Evolutionary conservation across 116 monocot genomes (phyloP), one percentile per base, ranked within the genome.

Genomic region (Posidonia oceanica): DNA sequence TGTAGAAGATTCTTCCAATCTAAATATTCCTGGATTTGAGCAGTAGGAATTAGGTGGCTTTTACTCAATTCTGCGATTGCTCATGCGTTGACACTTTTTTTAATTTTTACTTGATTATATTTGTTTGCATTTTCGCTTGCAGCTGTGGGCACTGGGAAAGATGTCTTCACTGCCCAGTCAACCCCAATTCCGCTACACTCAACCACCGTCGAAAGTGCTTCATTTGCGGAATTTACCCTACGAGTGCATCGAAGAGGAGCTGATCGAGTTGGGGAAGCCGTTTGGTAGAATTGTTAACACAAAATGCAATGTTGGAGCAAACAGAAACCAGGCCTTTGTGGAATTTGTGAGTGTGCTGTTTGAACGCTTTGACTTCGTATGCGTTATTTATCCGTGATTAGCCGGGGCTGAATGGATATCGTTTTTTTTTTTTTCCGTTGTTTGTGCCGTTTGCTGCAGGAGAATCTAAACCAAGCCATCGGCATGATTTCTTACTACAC

Each of bases 401-500:
- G 48, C 11, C 7, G 7, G 7, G 12, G 48, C 48, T 48, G 48
- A 48, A 48, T 48, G 48, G 6, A 48, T 10, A 48, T 48, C 1
- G 48, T 12, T 48, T 48, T 48, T 12, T 48, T 48, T 48, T 12
- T 48, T 48, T 12, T 10, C 5, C 8, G 11, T 7, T 48, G 48
- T 48, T 12, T 48, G 48, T 48, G 48, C 11, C 44, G 8, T 39
- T n/a, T 67, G 2, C 14, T 48, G 51, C 21, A 42, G 67, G 48
- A 67, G 39, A 51, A 85, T 29, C 41, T 75, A 57, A 87, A 87
- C 76, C 86, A 87, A 71, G 86, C 86, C 36, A 87, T 87, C 67
- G 74, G 75, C 1, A 80, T 87, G 86, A 76, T 87, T 21, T 87
- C 86, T 7, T 87, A 87, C 57, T 87, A 78, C 67, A 77, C 86